Percentiles rank a stretch among this genome's conserved stretches.
Conservation (phyloP, 73 alveolate genomes). For the Blepharisma stoltei region DNA sequence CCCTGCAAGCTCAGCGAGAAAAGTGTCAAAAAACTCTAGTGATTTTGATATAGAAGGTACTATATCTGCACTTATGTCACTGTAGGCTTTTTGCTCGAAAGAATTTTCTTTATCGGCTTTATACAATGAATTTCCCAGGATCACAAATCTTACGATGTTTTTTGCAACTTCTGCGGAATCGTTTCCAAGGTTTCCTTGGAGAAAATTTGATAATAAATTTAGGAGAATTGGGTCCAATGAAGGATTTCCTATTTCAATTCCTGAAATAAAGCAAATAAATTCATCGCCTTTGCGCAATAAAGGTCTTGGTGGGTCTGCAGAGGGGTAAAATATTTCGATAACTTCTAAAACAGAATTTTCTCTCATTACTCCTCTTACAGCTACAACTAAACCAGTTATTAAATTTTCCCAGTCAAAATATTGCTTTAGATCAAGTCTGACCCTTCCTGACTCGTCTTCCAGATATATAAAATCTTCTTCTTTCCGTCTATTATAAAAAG, state of each 20-base stretch:
- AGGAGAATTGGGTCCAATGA: background rate
- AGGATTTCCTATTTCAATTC: conserved; percentile 10
- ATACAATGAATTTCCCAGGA: background rate
- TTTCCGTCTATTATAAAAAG: background rate
- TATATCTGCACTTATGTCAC: background rate
- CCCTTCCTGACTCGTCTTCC: background rate
- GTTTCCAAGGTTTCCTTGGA: background rate
- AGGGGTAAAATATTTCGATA: background rate
- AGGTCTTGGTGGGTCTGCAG: background rate
- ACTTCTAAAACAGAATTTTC: background rate
- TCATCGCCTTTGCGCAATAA: background rate
- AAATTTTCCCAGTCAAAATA: background rate
- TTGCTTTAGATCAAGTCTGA: background rate
- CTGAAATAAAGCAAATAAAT: background rate
- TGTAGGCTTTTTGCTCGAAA: background rate
- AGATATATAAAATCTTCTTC: background rate
- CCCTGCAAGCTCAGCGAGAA: background rate
- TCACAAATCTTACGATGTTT: background rate
- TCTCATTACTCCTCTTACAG: background rate
- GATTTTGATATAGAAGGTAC: background rate
- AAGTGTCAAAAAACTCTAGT: background rate
- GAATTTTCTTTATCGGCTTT: background rate
- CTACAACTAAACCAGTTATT: background rate
- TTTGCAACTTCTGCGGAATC: background rate
- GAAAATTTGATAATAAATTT: background rate